Percentiles rank a stretch among this genome's conserved stretches.
These are phyloP conservation scores for Pichia gijzeniarum DNA, from an alignment of 805 yeast genomes.

Conservation along the genomic window DNA sequence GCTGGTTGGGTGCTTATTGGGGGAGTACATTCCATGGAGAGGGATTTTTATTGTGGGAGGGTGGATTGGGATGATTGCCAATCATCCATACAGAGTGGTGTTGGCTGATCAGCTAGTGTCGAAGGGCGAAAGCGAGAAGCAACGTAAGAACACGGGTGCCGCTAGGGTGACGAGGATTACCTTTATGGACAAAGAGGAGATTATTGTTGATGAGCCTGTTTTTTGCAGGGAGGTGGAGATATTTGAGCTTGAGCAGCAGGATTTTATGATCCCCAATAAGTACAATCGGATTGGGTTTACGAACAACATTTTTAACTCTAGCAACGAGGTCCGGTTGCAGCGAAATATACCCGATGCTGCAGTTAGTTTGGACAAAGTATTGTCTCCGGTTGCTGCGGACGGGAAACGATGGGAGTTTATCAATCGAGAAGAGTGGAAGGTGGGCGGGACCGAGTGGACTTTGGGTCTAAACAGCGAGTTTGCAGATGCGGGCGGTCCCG, in stretches of 20 bases:
- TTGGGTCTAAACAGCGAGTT: slow-evolving; percentile 26
- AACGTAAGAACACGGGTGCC: not conserved
- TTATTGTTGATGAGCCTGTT: slow-evolving; percentile 64
- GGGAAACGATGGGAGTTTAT: slow-evolving; percentile 55
- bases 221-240: slow-evolving; percentile 61
- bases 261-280: slow-evolving; percentile 43
- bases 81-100: slow-evolving; percentile 51
- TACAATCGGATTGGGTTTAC: slow-evolving; percentile 63
- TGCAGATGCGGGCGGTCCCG: slow-evolving; percentile 18
- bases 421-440: slow-evolving; percentile 52
- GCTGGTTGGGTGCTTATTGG: slow-evolving; percentile 36
- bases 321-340: slow-evolving; percentile 18
- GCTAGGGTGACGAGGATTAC: not conserved
- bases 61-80: slow-evolving; percentile 47
- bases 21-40: slow-evolving; percentile 59
- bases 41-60: slow-evolving; percentile 46
- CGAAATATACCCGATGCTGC: slow-evolving; percentile 64
- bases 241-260: slow-evolving; percentile 66
- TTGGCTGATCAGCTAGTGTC: slow-evolving; percentile 8
- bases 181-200: not conserved
- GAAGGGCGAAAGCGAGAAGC: not conserved
- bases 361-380: slow-evolving; percentile 43
- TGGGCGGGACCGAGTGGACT: slow-evolving; percentile 17
- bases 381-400: slow-evolving; percentile 42
- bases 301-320: slow-evolving; percentile 40